phyloP scores from a whole-genome alignment of 192 early-diverging fungal genomes.

The Backusella circina region DNA sequence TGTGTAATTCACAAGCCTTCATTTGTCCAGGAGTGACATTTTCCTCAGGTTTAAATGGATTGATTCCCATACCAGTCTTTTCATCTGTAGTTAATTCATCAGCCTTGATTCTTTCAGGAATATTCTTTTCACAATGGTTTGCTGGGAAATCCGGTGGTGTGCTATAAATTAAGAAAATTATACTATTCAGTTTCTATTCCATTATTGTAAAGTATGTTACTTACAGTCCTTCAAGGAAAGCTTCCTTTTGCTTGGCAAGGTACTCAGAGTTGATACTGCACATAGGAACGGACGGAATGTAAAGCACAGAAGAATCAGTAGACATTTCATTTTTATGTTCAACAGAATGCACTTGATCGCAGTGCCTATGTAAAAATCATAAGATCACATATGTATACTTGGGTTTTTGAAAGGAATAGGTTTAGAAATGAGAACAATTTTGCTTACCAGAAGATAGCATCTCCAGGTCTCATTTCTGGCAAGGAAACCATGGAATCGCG shows the following conservation, averaged over 20 bases:
- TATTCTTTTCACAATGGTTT: slow-evolving; percentile 17
- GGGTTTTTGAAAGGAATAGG: too few relatives aligned
- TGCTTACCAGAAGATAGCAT: slow-evolving; percentile 31
- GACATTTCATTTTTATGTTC: slow-evolving; percentile 13
- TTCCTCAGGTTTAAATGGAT: neutral
- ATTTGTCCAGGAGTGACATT: neutral
- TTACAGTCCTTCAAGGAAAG: slow-evolving; percentile 21
- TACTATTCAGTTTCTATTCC: neutral
- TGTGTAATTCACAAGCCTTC: neutral
- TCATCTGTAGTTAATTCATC: neutral
- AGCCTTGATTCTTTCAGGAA: slow-evolving; percentile 20
- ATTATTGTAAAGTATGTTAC: neutral
- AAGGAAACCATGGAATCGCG: slow-evolving; percentile 21
- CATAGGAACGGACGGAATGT: slow-evolving; percentile 29
- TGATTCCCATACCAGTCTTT: slow-evolving; percentile 20
- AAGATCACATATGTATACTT: too few relatives aligned
- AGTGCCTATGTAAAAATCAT: neutral
- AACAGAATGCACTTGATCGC: slow-evolving; percentile 28
- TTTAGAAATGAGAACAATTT: neutral
- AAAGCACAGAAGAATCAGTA: slow-evolving; percentile 29
- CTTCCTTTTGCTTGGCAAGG: slow-evolving; percentile 8
- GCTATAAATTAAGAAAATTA: slow-evolving; percentile 1
- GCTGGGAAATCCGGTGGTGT: slow-evolving; percentile 31
- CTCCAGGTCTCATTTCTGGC: slow-evolving; percentile 24
- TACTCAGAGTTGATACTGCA: slow-evolving; percentile 21